Base-by-base conservation (phyloP, 768 basidiomycete genomes). In the Termitomyces eurrhizus region DNA sequence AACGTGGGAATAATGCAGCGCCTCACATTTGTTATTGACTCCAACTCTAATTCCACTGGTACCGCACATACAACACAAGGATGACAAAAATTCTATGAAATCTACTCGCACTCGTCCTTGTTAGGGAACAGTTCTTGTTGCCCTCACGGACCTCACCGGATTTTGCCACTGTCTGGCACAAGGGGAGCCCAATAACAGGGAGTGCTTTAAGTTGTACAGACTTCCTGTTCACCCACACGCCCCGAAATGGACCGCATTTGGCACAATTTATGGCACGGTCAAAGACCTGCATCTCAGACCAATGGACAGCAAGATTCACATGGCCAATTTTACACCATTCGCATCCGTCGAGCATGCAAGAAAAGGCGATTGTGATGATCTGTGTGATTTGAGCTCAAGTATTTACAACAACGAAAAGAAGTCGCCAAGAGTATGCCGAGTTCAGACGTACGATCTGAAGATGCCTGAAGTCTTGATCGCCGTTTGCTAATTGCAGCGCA, bases 1-100 rank as follows among this genome's bases (percentile, higher is more conserved):
- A 52, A 61, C 68, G 68, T 69, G 68, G 66, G 68, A 69, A 69
- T 53, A 61, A 63, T 52, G 36, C 53, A 55, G 45, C 32, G 35
- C 46, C 48, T 37, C 7, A 16, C 16, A 39, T 49, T 52, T 42
- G 37, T 56, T 52, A 59, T 53, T 45, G 37, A 41, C 46, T 44
- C 44, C 12, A 35, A 48, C 44, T 45, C 44, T 36, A 59, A 62
- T 39, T 48, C 16, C 41, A 41, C 35, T 18, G 8, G 42, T n/a
- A 13, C 42, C 21, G 21, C 14, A 18, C 37, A 21, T 41, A 12
- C 44, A 42, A 16, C n/a, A 39, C 16, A 18, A 18, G 26, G 39
- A 11, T 41, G 39, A 44, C n/a, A n/a, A 41, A 29, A 32, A 5
- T 18, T 39, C 7, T 26, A 18, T n/a, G 26, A n/a, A 37, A 29